Percentiles rank a stretch among this genome's conserved stretches.
phyloP scores from a whole-genome alignment of 495 filamentous ascomycete species.

The Talaromyces stipitatus region DNA sequence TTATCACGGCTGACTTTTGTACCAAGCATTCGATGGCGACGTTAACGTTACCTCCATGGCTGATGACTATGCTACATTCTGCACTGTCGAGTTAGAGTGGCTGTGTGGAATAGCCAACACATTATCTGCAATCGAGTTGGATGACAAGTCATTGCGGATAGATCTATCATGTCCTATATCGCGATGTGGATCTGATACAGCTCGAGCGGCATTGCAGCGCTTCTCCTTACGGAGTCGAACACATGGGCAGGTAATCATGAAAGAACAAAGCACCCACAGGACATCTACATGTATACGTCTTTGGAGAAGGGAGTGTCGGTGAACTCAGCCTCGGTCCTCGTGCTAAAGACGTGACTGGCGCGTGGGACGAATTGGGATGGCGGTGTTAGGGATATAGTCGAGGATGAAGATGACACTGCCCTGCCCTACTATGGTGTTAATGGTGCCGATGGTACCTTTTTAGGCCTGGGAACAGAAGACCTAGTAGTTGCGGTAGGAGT shows the following conservation, averaged over 20 bases:
- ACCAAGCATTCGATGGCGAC: background rate
- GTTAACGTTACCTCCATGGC: background rate
- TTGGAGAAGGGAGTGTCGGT: background rate
- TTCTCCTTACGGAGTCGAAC: constrained; percentile 79
- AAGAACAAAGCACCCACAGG: background rate
- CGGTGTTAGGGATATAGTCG: no score
- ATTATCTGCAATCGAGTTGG: no score
- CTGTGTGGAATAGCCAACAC: no score
- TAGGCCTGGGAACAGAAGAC: no score
- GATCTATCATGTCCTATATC: no score
- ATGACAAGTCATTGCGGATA: background rate
- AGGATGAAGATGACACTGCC: no score
- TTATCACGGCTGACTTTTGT: background rate
- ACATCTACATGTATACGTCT: background rate
- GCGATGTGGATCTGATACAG: no score
- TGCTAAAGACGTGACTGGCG: no score
- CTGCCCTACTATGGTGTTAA: no score
- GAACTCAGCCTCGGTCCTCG: background rate
- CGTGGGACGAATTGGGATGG: no score
- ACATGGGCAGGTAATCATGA: constrained; percentile 81
- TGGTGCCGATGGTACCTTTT: no score
- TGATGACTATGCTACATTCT: background rate
- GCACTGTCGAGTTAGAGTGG: no score
- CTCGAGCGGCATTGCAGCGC: constrained; percentile 69
- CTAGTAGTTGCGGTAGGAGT: background rate